A percentile compares a stretch with the other conserved stretches of the same genome.
Evolutionary conservation across 805 yeast species (phyloP).

Genomic region (Suhomyces sp.): DNA sequence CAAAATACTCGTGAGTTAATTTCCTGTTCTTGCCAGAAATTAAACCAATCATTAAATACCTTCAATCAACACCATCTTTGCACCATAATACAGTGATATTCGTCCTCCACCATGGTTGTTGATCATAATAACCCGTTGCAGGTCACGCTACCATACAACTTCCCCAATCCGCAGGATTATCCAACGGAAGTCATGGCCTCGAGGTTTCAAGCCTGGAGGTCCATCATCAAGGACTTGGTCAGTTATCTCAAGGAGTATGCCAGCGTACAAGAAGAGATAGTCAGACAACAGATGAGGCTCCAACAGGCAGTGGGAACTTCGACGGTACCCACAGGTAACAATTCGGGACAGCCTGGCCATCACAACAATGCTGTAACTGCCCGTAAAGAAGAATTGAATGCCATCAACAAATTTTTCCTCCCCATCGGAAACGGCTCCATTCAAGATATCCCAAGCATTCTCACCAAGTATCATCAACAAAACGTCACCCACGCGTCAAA

Average conservation of each 20-base stretch:
- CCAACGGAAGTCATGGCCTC: constrained; percentile 88
- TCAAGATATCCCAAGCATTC: constrained; percentile 74
- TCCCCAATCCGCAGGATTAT: constrained; percentile 32
- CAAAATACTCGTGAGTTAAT: no score
- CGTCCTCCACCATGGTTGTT: constrained; percentile 1
- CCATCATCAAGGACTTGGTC: constrained; percentile 69
- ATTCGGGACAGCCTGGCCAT: constrained; percentile 6
- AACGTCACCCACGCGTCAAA: constrained; percentile 36
- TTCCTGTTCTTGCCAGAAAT: no score
- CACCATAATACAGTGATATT: no score
- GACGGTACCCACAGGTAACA: constrained; percentile 5
- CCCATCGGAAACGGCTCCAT: constrained; percentile 80
- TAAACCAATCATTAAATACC: no score
- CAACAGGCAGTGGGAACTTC: constrained; percentile 61
- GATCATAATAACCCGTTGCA: constrained; percentile 35
- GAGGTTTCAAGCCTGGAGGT: constrained; percentile 85
- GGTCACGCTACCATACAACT: constrained; percentile 39
- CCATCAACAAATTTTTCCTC: constrained; percentile 55
- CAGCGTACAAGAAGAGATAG: constrained; percentile 83
- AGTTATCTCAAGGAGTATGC: constrained; percentile 77
- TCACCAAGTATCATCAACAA: constrained; percentile 50
- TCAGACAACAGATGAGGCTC: constrained; percentile 75
- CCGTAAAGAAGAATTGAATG: constrained; percentile 30
- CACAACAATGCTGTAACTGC: constrained; percentile 11
- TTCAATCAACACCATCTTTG: no score